phyloP scores from a whole-genome alignment of 352 stramenopile species.

The Globisporangium heterothallicum region DNA sequence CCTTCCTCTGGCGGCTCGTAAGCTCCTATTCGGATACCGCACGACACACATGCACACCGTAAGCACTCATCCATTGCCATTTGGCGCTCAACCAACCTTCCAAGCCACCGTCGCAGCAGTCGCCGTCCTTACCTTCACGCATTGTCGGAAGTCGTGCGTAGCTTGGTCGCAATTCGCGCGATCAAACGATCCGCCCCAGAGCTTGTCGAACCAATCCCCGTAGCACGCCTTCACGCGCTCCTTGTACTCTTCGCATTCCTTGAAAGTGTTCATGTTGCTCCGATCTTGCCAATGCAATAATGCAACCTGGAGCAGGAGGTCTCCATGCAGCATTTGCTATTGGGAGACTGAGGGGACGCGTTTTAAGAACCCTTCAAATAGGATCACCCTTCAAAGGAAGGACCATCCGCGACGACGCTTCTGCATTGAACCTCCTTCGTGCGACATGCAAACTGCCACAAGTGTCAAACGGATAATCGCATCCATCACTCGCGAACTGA shows the following conservation, averaged over 20 bases:
- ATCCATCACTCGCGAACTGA: too few relatives aligned
- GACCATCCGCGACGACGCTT: too few relatives aligned
- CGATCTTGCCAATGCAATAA: slow-evolving; percentile 1
- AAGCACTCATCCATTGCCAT: not conserved
- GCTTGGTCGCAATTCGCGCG: slow-evolving; percentile 60
- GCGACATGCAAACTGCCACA: too few relatives aligned
- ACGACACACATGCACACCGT: not conserved
- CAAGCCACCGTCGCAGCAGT: too few relatives aligned
- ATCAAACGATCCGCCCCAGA: slow-evolving; percentile 66
- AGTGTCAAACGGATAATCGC: too few relatives aligned
- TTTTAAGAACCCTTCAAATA: too few relatives aligned
- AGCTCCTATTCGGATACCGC: slow-evolving; percentile 24
- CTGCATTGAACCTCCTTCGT: too few relatives aligned
- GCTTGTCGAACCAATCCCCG: slow-evolving; percentile 73
- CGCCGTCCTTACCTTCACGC: slow-evolving; percentile 69
- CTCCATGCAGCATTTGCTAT: too few relatives aligned
- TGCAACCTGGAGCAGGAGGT: too few relatives aligned
- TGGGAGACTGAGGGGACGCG: too few relatives aligned
- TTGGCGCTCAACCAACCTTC: too few relatives aligned
- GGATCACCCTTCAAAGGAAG: too few relatives aligned
- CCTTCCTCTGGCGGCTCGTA: slow-evolving; percentile 29
- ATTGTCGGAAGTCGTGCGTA: slow-evolving; percentile 64
- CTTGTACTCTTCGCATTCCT: slow-evolving; percentile 74
- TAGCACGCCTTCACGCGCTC: slow-evolving; percentile 79
- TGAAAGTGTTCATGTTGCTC: slow-evolving; percentile 32